Percentiles rank a stretch among this genome's conserved stretches.
These are phyloP conservation scores for Alternaria viburni DNA, from an alignment of 2,329 filamentous ascomycete genomes.

Conservation along the genomic window DNA sequence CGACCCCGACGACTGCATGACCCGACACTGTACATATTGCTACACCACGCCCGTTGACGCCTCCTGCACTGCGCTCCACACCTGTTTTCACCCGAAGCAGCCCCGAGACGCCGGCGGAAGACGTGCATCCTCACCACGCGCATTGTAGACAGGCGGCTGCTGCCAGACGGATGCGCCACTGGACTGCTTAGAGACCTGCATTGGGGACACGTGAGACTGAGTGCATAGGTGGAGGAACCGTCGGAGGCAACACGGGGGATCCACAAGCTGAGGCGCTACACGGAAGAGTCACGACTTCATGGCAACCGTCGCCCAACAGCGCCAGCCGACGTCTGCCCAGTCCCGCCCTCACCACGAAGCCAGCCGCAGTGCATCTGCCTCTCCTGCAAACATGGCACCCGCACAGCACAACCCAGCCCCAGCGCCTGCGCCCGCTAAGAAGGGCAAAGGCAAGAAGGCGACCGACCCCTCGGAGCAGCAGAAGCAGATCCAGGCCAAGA, in stretches of 20 bases:
- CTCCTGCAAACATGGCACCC: slow-evolving; percentile 53
- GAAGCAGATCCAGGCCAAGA: slow-evolving; percentile 89
- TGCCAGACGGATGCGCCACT: slow-evolving; percentile 24
- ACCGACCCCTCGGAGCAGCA: slow-evolving; percentile 87
- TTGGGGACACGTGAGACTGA: slow-evolving; percentile 2
- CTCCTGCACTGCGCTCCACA: slow-evolving; percentile 3
- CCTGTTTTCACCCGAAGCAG: slow-evolving; percentile 18
- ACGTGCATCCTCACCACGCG: slow-evolving; percentile 20
- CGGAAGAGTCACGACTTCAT: slow-evolving; percentile 33
- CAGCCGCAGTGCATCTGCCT: slow-evolving; percentile 49
- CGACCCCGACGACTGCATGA: slow-evolving; percentile 5
- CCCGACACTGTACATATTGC: slow-evolving; percentile 6
- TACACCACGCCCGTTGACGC: slow-evolving; percentile 9
- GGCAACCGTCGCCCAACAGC: slow-evolving; percentile 47
- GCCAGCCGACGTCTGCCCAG: slow-evolving; percentile 38
- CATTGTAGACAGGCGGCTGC: slow-evolving; percentile 17
- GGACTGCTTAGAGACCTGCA: slow-evolving; percentile 13
- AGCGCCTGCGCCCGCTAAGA: slow-evolving; percentile 68
- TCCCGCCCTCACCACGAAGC: slow-evolving; percentile 49
- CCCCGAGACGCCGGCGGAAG: slow-evolving; percentile 38
- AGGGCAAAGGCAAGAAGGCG: slow-evolving; percentile 83
- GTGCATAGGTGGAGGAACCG: slow-evolving; percentile 10
- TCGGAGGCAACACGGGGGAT: slow-evolving; percentile 23
- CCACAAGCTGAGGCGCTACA: slow-evolving; percentile 16
- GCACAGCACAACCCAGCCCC: slow-evolving; percentile 57